Evolutionary conservation across 257 asterid species (phyloP).

Genomic region (Lantana camara): DNA sequence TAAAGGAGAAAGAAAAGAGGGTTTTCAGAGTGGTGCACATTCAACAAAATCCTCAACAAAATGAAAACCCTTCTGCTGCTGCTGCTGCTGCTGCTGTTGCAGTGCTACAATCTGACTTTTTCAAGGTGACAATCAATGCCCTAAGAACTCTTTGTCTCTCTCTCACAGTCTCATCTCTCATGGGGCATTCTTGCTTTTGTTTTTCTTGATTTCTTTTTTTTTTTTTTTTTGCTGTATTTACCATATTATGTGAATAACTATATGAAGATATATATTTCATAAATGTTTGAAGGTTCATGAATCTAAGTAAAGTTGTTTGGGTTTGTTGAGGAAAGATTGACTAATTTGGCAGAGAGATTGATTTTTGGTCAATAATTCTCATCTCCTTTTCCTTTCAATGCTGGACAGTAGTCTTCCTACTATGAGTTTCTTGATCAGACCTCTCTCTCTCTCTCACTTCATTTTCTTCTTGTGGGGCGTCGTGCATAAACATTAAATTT

Average conservation of each 20-base stretch:
- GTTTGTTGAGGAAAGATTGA: constrained; percentile 49
- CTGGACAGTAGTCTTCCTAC: constrained; percentile 1
- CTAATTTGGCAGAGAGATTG: constrained; percentile 19
- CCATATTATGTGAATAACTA: not conserved
- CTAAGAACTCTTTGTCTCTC: constrained; percentile 1
- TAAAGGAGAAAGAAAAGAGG: constrained; percentile 28
- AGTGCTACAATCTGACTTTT: constrained; percentile 46
- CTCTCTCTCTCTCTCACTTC: not conserved
- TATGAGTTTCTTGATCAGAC: not conserved
- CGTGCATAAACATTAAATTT: too few relatives aligned
- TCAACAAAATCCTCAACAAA: constrained; percentile 34
- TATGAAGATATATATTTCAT: too few relatives aligned
- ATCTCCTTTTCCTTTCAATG: constrained; percentile 8
- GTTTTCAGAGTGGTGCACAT: constrained; percentile 39
- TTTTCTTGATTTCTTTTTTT: constrained; percentile 19
- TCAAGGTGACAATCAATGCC: constrained; percentile 63
- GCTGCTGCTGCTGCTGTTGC: constrained; percentile 40
- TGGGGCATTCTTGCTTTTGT: not conserved
- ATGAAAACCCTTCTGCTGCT: constrained; percentile 44
- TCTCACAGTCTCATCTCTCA: not conserved
- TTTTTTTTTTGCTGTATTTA: constrained; percentile 2
- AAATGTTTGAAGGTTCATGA: constrained; percentile 16
- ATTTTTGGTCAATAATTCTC: constrained; percentile 29
- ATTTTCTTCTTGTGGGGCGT: not conserved
- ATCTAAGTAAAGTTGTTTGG: constrained; percentile 28